A percentile compares a stretch with the other conserved stretches of the same genome.
These are phyloP conservation scores for Raddia guianensis DNA, from an alignment of 176 grass and related monocot genomes.

Conservation along the genomic window DNA sequence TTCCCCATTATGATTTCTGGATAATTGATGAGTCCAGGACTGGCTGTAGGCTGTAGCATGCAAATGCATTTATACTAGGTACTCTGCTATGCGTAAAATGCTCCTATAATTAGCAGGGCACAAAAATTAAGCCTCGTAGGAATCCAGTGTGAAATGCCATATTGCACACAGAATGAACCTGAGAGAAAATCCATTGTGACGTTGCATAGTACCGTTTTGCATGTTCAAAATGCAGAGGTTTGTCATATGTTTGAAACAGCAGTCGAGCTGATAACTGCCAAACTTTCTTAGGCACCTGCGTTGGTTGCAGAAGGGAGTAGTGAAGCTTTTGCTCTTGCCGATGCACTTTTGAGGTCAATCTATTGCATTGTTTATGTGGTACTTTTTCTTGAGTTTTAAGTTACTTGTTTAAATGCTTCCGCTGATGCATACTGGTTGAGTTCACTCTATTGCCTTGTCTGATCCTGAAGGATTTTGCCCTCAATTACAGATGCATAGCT, in stretches of 20 bases:
- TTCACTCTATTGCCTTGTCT: conserved; percentile 21
- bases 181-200: not conserved
- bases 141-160: conserved; percentile 6
- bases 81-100: not conserved
- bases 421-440: conserved; percentile 23
- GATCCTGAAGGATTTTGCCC: conserved; percentile 30
- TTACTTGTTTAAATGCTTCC: conserved; percentile 25
- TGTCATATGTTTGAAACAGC: not conserved
- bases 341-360: conserved; percentile 95
- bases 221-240: not conserved
- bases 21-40: not conserved
- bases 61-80: not conserved
- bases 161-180: not conserved
- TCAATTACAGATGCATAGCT: conserved; percentile 67
- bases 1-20: not conserved
- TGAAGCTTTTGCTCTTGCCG: conserved; percentile 82
- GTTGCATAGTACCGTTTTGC: not conserved
- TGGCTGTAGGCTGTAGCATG: not conserved
- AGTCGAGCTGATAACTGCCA: conserved; percentile 31
- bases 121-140: not conserved
- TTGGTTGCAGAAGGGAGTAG: conserved; percentile 79
- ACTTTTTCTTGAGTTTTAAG: conserved; percentile 48
- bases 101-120: not conserved
- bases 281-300: conserved; percentile 71
- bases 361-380: conserved; percentile 50